Conservation (phyloP, 1,139 yeast species). For the Scheffersomyces segobiensis region DNA sequence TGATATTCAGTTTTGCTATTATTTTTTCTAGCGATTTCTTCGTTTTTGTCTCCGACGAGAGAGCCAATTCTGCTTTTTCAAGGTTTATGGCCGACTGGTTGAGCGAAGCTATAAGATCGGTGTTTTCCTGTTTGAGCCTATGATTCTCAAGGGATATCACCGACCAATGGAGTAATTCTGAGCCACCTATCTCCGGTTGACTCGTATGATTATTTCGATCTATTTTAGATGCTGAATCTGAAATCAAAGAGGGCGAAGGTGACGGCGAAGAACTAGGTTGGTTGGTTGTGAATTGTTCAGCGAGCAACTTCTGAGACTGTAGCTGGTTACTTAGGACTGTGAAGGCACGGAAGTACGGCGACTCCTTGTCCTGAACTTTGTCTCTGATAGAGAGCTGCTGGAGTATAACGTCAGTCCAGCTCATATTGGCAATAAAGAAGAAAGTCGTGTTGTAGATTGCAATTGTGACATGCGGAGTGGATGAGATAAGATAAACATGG, state of each 20-base stretch:
- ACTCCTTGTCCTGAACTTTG: constrained; percentile 32
- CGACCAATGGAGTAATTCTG: neutral
- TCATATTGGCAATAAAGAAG: neutral
- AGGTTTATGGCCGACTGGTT: constrained; percentile 25
- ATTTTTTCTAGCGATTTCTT: constrained; percentile 22
- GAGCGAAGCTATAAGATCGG: constrained; percentile 21
- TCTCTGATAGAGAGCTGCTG: constrained; percentile 31
- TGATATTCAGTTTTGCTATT: constrained; percentile 25
- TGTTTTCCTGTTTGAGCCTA: constrained; percentile 12
- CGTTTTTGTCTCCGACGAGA: constrained; percentile 11
- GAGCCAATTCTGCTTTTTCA: constrained; percentile 21
- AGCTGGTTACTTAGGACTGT: constrained; percentile 23
- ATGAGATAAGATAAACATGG: neutral
- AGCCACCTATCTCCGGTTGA: constrained; percentile 5
- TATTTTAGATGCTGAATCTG: constrained; percentile 9
- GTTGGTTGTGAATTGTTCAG: constrained; percentile 1
- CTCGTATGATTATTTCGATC: neutral
- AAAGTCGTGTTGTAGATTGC: neutral
- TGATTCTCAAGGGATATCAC: constrained; percentile 2
- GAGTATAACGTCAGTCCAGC: constrained; percentile 27
- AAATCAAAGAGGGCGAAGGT: constrained; percentile 16
- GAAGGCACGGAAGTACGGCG: constrained; percentile 35
- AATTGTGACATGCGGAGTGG: neutral
- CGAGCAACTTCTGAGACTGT: constrained; percentile 3
- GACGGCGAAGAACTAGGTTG: constrained; percentile 7